Percentiles rank a stretch among this genome's conserved stretches.
These are phyloP conservation scores for Thuja plicata DNA, from an alignment of 83 land plant species.

Conservation along the genomic window DNA sequence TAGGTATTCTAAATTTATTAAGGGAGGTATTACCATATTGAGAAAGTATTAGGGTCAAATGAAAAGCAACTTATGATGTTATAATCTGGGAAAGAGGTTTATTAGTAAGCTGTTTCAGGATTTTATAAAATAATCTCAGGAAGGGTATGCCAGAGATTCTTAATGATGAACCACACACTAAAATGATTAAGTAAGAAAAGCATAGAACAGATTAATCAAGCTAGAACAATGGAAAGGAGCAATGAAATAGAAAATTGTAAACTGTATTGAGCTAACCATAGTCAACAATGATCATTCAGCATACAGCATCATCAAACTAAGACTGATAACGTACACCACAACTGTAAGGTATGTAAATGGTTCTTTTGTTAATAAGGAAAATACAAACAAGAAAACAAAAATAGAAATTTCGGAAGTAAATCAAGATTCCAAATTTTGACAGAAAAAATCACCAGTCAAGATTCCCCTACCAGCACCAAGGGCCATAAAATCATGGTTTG, in stretches of 20 bases:
- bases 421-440: background rate
- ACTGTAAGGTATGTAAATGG: background rate
- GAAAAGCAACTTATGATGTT: background rate
- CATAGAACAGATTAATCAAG: background rate
- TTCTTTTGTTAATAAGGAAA: background rate
- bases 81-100: background rate
- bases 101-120: background rate
- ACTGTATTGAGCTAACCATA: background rate
- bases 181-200: background rate
- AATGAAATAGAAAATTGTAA: background rate
- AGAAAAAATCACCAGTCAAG: background rate
- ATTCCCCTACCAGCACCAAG: background rate
- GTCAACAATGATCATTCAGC: background rate
- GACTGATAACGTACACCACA: background rate
- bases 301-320: background rate
- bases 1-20: background rate
- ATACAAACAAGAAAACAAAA: background rate
- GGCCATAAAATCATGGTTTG: background rate
- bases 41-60: background rate
- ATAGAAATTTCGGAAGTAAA: background rate
- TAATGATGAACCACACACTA: background rate
- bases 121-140: background rate
- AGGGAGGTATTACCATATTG: background rate
- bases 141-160: background rate
- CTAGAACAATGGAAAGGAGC: background rate